Evolutionary conservation across 108 stramenopile genomes (phyloP).

Genomic region (Skeletonema menzelii): DNA sequence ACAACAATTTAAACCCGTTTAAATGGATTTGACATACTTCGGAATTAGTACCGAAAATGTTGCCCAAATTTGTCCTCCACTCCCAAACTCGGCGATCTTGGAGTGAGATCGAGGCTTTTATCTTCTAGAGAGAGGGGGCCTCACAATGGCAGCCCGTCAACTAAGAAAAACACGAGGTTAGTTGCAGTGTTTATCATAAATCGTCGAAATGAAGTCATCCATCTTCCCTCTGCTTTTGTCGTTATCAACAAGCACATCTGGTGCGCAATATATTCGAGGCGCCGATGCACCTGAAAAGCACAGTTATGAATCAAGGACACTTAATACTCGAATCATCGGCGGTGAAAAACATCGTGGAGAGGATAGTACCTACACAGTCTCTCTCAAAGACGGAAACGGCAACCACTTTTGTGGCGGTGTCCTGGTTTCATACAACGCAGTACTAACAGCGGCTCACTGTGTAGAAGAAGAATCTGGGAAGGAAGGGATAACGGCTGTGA

Average conservation of each 20-base stretch:
- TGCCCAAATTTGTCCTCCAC: too few species aligned
- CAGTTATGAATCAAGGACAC: background rate
- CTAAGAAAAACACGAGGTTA: too few species aligned
- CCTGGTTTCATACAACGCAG: constrained; percentile 3
- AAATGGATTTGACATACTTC: too few species aligned
- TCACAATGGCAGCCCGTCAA: too few species aligned
- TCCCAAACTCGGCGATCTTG: too few species aligned
- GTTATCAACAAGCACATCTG: background rate
- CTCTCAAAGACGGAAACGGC: constrained; percentile 4
- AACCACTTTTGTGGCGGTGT: constrained; percentile 18
- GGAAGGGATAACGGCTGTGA: constrained; percentile 3
- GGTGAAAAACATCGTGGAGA: background rate
- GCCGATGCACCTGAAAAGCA: background rate
- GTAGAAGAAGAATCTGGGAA: background rate
- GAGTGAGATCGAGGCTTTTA: too few species aligned
- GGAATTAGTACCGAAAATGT: too few species aligned
- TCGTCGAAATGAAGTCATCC: background rate
- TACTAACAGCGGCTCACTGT: constrained; percentile 24
- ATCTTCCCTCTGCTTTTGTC: background rate
- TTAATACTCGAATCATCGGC: background rate
- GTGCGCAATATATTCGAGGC: background rate
- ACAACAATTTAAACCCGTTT: too few species aligned
- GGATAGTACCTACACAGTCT: background rate
- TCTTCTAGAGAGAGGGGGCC: too few species aligned
- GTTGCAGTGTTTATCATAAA: background rate